Conservation (phyloP, 768 basidiomycete species). For the Amanita jacksonii region DNA sequence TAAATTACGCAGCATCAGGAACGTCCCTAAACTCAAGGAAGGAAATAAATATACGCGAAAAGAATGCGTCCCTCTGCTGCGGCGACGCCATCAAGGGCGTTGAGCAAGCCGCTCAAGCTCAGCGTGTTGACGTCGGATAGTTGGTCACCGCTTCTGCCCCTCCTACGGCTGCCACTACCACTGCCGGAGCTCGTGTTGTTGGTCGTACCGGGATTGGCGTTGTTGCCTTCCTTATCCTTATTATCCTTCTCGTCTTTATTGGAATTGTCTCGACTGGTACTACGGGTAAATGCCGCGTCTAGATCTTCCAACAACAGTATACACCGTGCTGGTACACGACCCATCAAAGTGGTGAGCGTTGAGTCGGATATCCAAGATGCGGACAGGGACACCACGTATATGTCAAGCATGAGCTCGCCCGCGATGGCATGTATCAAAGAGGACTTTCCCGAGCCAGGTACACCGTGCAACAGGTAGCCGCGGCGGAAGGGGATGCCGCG, state of each 20-base stretch:
- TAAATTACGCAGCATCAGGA: slow-evolving; percentile 17
- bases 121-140: slow-evolving; percentile 75
- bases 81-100: slow-evolving; percentile 80
- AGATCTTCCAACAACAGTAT: slow-evolving; percentile 88
- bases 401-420: slow-evolving; percentile 82
- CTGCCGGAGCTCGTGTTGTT: background rate
- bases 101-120: slow-evolving; percentile 71
- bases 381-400: slow-evolving; percentile 83
- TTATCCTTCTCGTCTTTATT: slow-evolving; percentile 24
- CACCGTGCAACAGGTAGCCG: slow-evolving; percentile 77
- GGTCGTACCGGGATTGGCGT: background rate
- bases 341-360: slow-evolving; percentile 79
- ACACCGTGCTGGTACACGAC: slow-evolving; percentile 74
- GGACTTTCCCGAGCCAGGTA: slow-evolving; percentile 81
- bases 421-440: slow-evolving; percentile 83
- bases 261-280: slow-evolving; percentile 53
- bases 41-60: slow-evolving; percentile 60
- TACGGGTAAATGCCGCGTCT: slow-evolving; percentile 81
- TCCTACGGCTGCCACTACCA: slow-evolving; percentile 24
- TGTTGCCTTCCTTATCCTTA: slow-evolving; percentile 18
- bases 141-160: slow-evolving; percentile 40
- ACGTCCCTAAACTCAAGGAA: background rate
- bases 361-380: slow-evolving; percentile 85
- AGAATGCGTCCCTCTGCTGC: slow-evolving; percentile 82
- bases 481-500: slow-evolving; percentile 88